Conservation (phyloP, 2,329 filamentous ascomycete species). For the Fusarium sp. region DNA sequence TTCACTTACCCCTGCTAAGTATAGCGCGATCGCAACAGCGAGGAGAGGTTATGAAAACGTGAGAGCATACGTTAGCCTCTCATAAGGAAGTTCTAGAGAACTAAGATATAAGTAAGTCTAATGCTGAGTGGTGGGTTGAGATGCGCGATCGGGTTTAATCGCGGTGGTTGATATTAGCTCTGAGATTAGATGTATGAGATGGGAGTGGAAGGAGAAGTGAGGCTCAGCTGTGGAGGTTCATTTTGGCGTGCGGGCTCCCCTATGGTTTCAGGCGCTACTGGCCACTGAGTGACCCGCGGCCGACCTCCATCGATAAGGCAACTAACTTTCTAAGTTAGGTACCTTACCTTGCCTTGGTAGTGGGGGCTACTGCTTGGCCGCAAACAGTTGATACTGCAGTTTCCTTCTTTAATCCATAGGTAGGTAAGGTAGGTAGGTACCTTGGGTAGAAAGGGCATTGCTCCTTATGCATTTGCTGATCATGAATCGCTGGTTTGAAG, state of each 20-base stretch:
- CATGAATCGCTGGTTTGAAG: neutral
- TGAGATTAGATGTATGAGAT: conserved; percentile 31
- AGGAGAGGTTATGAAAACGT: neutral
- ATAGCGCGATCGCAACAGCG: conserved; percentile 30
- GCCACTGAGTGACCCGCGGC: conserved; percentile 17
- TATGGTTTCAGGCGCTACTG: conserved; percentile 30
- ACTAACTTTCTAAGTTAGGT: neutral
- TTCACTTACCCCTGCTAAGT: conserved; percentile 27
- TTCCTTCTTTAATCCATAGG: neutral
- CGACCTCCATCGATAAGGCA: neutral
- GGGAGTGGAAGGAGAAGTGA: conserved; percentile 20
- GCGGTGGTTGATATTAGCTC: conserved; percentile 18
- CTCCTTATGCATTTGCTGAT: neutral
- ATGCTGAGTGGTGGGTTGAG: neutral
- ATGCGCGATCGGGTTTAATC: conserved; percentile 12
- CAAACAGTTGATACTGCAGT: neutral
- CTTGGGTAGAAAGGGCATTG: neutral
- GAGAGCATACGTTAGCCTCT: neutral
- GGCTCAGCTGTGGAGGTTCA: conserved; percentile 31
- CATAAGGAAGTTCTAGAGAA: neutral
- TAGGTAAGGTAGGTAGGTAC: neutral
- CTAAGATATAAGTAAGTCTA: neutral
- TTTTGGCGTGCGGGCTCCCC: conserved; percentile 26
- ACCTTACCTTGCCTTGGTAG: neutral
- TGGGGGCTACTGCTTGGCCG: neutral